Conservation (phyloP, 2,329 filamentous ascomycete genomes). For the Cercospora beticola region DNA sequence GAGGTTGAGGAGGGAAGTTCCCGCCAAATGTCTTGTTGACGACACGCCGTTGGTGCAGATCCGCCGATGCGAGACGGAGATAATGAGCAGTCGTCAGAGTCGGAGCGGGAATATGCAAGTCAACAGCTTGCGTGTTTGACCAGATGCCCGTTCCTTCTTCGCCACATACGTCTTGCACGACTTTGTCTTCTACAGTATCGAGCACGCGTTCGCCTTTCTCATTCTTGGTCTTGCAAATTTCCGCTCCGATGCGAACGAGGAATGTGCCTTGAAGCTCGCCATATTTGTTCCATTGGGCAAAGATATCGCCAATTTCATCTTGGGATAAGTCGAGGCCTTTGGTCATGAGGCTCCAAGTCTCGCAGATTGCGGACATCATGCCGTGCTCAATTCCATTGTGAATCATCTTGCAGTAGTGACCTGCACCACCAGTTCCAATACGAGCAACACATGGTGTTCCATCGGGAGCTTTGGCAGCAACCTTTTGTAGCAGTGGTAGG, state of each 20-base stretch:
- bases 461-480: conserved; percentile 62
- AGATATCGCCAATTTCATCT: conserved; percentile 60
- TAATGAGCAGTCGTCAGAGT: conserved; percentile 64
- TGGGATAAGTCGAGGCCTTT: conserved; percentile 58
- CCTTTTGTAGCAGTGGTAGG: conserved; percentile 60
- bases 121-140: conserved; percentile 62
- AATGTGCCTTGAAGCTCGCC: conserved; percentile 62
- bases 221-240: conserved; percentile 58
- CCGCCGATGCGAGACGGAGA: conserved; percentile 63
- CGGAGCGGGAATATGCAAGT: conserved; percentile 62
- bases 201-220: conserved; percentile 52
- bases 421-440: conserved; percentile 62
- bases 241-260: conserved; percentile 61
- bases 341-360: conserved; percentile 65
- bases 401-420: conserved; percentile 74
- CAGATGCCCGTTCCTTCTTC: conserved; percentile 68
- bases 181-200: conserved; percentile 65
- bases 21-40: conserved; percentile 51
- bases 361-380: conserved; percentile 63
- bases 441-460: conserved; percentile 61
- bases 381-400: conserved; percentile 74
- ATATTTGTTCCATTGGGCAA: conserved; percentile 59
- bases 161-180: conserved; percentile 67
- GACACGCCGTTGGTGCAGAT: conserved; percentile 56
- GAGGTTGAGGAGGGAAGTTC: conserved; percentile 41